Percentiles rank a stretch among this genome's conserved stretches.
phyloP scores from a whole-genome alignment of 768 basidiomycete genomes.

The Fomitopsis serialis region DNA sequence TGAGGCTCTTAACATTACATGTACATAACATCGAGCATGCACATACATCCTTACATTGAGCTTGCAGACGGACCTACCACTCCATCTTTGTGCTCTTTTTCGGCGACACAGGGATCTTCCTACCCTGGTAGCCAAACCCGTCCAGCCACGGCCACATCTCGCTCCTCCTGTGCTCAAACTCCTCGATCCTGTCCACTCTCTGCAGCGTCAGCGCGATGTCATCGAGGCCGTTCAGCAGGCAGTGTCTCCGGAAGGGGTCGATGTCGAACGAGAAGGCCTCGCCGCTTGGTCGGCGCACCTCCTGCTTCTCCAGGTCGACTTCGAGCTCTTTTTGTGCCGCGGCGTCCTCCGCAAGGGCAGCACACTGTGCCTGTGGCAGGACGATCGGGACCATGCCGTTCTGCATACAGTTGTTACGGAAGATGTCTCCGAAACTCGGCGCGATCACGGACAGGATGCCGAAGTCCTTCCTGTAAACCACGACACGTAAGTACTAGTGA shows the following conservation, averaged over 20 bases:
- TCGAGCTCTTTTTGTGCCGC: constrained; percentile 45
- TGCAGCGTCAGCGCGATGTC: constrained; percentile 95
- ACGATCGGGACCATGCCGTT: constrained; percentile 59
- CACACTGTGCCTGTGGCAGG: constrained; percentile 44
- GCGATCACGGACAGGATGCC: constrained; percentile 61
- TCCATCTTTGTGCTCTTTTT: constrained; percentile 47
- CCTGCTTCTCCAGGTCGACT: constrained; percentile 55
- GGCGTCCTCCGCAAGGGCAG: constrained; percentile 46
- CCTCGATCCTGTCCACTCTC: constrained; percentile 61
- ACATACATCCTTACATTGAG: no score
- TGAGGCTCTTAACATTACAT: no score
- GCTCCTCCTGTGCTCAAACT: constrained; percentile 77
- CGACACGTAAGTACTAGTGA: not conserved
- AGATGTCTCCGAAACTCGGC: constrained; percentile 60
- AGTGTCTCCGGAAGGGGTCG: constrained; percentile 90
- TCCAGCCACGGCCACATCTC: constrained; percentile 93
- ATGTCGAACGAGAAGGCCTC: constrained; percentile 73
- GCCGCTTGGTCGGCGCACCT: constrained; percentile 58
- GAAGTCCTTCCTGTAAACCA: constrained; percentile 42
- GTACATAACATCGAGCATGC: no score
- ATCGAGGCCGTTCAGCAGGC: constrained; percentile 92
- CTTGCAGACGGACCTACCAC: constrained; percentile 43
- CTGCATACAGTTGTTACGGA: constrained; percentile 58
- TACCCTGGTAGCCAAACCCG: constrained; percentile 85
- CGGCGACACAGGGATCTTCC: constrained; percentile 56